A percentile compares a stretch with the other conserved stretches of the same genome.
Evolutionary conservation across 164 flowering plant genomes (phyloP).

Genomic region (Vitis labrusca): DNA sequence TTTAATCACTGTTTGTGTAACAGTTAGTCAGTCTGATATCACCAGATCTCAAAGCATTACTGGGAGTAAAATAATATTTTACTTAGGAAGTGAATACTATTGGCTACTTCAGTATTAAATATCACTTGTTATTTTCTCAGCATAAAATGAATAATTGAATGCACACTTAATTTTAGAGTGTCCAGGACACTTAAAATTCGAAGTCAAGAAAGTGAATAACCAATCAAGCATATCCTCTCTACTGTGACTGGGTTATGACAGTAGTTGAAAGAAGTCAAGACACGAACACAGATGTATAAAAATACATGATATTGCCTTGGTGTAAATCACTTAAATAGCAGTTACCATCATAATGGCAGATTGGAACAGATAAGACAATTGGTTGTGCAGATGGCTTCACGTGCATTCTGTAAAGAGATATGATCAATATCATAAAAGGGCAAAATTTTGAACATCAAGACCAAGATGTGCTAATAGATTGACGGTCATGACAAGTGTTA

Average conservation of each 20-base stretch:
- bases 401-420: conserved; percentile 77
- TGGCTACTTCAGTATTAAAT: no score
- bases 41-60: no score
- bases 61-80: no score
- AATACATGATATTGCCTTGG: not conserved
- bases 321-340: conserved; percentile 8
- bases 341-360: conserved; percentile 87
- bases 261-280: not conserved
- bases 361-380: conserved; percentile 70
- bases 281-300: not conserved
- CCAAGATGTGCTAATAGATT: not conserved
- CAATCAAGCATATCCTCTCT: no score
- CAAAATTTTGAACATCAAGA: not conserved
- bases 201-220: no score
- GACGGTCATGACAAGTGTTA: not conserved
- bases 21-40: not conserved
- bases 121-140: no score
- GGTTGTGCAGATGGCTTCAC: conserved; percentile 76
- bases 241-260: no score
- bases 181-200: no score
- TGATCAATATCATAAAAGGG: not conserved
- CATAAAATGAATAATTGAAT: no score
- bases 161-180: no score
- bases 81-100: no score
- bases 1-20: no score